Conservation (phyloP, 805 yeast genomes). For the Candida krabiensis region DNA sequence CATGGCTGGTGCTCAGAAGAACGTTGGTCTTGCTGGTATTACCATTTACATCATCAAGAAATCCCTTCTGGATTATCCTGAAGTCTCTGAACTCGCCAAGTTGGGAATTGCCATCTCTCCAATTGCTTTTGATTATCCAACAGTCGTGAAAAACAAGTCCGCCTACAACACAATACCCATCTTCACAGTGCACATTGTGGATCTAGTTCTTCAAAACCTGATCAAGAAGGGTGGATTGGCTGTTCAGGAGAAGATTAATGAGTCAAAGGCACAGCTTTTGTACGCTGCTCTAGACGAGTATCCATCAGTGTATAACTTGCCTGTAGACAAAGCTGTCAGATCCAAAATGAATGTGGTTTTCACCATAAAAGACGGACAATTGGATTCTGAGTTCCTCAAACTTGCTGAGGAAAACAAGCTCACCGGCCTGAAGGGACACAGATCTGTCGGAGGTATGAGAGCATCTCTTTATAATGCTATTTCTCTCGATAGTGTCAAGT, state of each 20-base stretch:
- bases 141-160: constrained; percentile 84
- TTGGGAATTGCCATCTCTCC: constrained; percentile 80
- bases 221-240: constrained; percentile 70
- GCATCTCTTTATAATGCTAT: constrained; percentile 93
- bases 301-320: constrained; percentile 63
- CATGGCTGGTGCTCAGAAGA: constrained; percentile 98
- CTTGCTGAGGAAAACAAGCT: constrained; percentile 61
- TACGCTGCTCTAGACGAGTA: constrained; percentile 66
- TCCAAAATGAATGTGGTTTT: constrained; percentile 94
- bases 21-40: constrained; percentile 95
- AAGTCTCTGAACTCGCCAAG: constrained; percentile 57
- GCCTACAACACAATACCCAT: constrained; percentile 96
- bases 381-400: constrained; percentile 68
- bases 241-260: constrained; percentile 56
- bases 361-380: constrained; percentile 57
- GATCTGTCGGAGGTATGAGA: constrained; percentile 97
- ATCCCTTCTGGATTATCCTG: constrained; percentile 64
- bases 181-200: constrained; percentile 83
- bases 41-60: constrained; percentile 90
- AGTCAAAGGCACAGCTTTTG: constrained; percentile 59
- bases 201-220: constrained; percentile 69
- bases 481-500: constrained; percentile 54
- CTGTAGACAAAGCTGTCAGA: constrained; percentile 64
- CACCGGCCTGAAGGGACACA: constrained; percentile 88
- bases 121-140: constrained; percentile 83